Conservation (phyloP, 345 rosid species). For the Firmiana major region DNA sequence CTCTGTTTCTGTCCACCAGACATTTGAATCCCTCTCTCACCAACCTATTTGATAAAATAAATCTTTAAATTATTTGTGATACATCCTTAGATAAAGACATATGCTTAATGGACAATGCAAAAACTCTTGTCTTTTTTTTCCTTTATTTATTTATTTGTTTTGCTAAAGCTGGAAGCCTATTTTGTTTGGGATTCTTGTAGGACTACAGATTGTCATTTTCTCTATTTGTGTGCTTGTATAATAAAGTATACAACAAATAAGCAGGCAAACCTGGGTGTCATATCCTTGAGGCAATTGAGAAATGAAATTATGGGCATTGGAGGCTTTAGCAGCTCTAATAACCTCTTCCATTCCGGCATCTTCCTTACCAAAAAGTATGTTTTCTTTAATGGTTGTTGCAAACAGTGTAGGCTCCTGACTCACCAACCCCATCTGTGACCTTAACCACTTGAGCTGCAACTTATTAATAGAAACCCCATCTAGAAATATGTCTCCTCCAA, state of each 20-base stretch:
- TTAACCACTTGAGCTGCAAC: constrained; percentile 74
- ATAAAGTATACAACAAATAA: background rate
- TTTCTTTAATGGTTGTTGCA: constrained; percentile 72
- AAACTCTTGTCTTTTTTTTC: too few species aligned
- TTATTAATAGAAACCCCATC: constrained; percentile 57
- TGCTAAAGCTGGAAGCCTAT: too few species aligned
- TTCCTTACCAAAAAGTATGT: constrained; percentile 70
- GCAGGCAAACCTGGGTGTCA: constrained; percentile 57
- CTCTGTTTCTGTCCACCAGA: constrained; percentile 67
- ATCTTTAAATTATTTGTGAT: background rate
- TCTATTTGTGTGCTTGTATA: too few species aligned
- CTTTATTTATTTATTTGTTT: too few species aligned
- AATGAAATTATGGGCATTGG: constrained; percentile 70
- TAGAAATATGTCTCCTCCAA: constrained; percentile 53
- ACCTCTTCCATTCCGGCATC: constrained; percentile 52
- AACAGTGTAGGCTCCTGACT: constrained; percentile 77
- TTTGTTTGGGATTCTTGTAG: too few species aligned
- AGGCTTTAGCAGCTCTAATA: constrained; percentile 55
- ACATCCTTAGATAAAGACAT: too few species aligned
- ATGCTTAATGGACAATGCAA: too few species aligned
- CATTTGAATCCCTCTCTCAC: constrained; percentile 66
- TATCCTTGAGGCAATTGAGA: constrained; percentile 57
- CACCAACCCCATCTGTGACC: constrained; percentile 75
- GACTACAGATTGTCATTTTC: too few species aligned
- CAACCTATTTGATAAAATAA: constrained; percentile 41